Evolutionary conservation across 2,329 filamentous ascomycete genomes (phyloP), one percentile per base, ranked within the genome.

Genomic region (Nigrograna mackinnonii): DNA sequence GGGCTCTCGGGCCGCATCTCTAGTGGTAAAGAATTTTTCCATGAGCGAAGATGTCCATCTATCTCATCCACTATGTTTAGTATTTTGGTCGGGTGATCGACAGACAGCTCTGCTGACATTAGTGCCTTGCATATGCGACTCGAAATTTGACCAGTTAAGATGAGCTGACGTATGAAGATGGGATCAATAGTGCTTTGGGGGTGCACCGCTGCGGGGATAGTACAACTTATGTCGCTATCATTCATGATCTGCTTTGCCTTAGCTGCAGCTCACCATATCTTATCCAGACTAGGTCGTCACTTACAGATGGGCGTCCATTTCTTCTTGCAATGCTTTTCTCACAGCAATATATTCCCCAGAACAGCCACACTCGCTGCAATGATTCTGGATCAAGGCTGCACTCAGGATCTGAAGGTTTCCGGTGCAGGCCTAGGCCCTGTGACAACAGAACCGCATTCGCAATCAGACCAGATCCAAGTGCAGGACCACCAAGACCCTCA

Each of bases 301-400:
- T 6, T 33, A 40, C 37, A 7, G 37, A 40, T 2, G 37, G 37
- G 7, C 37, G 14, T 14, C 37, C 37, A n/a, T 13, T 13, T 16
- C 37, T 26, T 20, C 32, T 5, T 22, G 37, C 17, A 5, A 40
- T 13, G 12, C 34, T 26, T 18, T 40, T 40, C 31, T 40, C 37
- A 30, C 20, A 33, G 5, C 6, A n/a, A 28, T 40, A 40, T 21
- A 40, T 40, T 7, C 16, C 14, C 37, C 37, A 40, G 18, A 40
- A 40, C 2, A 40, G 11, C 37, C 37, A 40, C 17, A 26, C 34
- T 4, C 37, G 37, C 28, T 16, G 32, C 14, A 32, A 30, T 12
- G 17, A 2, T 2, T 40, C 37, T 19, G 6, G n/a, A 28, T 28
- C 9, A 28, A 9, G 24, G 9, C n/a, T 28, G 24, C n/a, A n/a